Evolutionary conservation across 164 flowering plant genomes (phyloP), one percentile per base, ranked within the genome.

Genomic region (Chimonanthus praecox): DNA sequence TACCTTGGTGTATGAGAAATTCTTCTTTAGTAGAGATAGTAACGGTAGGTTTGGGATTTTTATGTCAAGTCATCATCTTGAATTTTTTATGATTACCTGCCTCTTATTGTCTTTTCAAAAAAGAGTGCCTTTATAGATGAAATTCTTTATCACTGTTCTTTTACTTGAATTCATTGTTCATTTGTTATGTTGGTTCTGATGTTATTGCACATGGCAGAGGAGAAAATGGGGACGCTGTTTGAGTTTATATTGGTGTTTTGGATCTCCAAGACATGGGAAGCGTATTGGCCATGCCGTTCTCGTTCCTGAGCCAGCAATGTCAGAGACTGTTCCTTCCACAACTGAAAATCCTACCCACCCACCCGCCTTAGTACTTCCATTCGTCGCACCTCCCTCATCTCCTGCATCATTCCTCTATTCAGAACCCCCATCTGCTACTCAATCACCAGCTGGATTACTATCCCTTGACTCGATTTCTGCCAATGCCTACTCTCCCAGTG

Each of bases 381-480:
- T 92, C 62, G 77, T 80, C 51, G 99, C 99, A 7, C 99, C 99
- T 73, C 99, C 99, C 48, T 92, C 99, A 0, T 96, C 99, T 67
- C 99, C 99, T 50, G 98, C 90, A 43, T 96, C 99, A 48, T 94
- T 94, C 79, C 83, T 92, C 69, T 97, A 82, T 48, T 96, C 99
- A 18, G 99, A 90, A 73, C 90, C 95, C 62, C 88, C 92, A 64
- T 91, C 99, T 20, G 87, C 85, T 47, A 72, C 85, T 43, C 97
- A 91, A 16, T 96, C 99, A 33, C 98, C 99, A 4, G 83, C 79
- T 49, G 95, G 89, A 58, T 43, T 82, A 64, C 64, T 87, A 9
- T 86, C 94, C 47, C 68, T 85, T 58, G 80, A 84, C 33, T 82
- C 94, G 3, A 70, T 88, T 48, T 82, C 96, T 21, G 84, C 90